Conservation (phyloP, 169 alveolate species). For the Plasmodium gallinaceum region DNA sequence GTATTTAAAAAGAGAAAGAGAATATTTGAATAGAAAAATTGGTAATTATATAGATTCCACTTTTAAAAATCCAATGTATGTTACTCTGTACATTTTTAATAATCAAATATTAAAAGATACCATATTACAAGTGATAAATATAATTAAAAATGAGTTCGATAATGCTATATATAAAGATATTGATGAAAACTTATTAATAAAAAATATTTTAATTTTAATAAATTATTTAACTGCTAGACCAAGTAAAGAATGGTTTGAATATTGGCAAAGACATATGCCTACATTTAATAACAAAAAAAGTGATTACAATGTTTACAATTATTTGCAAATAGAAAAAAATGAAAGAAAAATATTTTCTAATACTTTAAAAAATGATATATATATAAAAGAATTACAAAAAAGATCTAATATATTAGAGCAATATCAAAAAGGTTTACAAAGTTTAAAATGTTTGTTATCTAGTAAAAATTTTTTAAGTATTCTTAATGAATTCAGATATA, state of each 20-base stretch:
- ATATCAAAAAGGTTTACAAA: conserved; percentile 62
- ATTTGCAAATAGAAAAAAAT: conserved; percentile 36
- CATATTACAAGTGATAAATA: conserved; percentile 41
- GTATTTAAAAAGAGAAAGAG: conserved; percentile 52
- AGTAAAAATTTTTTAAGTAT: conserved; percentile 24
- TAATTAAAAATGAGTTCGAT: conserved; percentile 47
- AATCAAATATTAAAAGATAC: conserved; percentile 51
- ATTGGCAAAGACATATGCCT: conserved; percentile 67
- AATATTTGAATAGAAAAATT: conserved; percentile 42
- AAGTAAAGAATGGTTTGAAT: conserved; percentile 63
- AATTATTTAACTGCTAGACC: conserved; percentile 56
- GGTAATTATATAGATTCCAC: conserved; percentile 59
- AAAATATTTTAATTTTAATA: conserved; percentile 35
- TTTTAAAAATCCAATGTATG: conserved; percentile 73
- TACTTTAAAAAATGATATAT: conserved; percentile 52
- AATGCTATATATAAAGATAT: conserved; percentile 56
- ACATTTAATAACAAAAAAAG: conserved; percentile 38
- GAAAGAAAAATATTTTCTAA: conserved; percentile 36
- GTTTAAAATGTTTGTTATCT: conserved; percentile 43
- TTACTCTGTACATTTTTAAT: conserved; percentile 47
- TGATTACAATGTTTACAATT: conserved; percentile 51
- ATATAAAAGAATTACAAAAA: conserved; percentile 64
- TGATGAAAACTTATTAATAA: conserved; percentile 32
- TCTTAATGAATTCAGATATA: conserved; percentile 57
- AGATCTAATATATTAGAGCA: conserved; percentile 60